Evolutionary conservation across 305 asterid genomes (phyloP), one percentile per base, ranked within the genome.

Genomic region (Fraxinus latifolia): DNA sequence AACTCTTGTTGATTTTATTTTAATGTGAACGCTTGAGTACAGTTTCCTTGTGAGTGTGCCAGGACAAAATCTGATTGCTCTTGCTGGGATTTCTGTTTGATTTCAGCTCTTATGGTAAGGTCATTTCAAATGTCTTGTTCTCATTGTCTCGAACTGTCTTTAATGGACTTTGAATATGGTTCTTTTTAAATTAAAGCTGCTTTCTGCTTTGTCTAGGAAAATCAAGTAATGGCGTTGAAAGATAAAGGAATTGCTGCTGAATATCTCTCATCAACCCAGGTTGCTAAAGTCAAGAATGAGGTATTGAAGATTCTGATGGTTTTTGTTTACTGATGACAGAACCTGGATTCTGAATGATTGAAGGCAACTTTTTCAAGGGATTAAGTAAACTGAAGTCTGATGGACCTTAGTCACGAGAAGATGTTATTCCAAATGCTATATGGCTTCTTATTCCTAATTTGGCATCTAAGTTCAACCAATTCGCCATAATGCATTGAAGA

Each of bases 41-140:
- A 87, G 15, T 83, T 82, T 77, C 31, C 76, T 90, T 91, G 85
- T 79, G 34, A 86, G 77, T 89, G 77, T 89, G 86, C 53, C 88
- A 89, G 97, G 94, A 85, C 37, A 65, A 42, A 25, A 73, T 76
- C 81, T 89, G 88, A 86, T 72, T 65, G 82, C 81, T 84, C 36
- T 53, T 33, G 29, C 81, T 67, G 87, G 74, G 72, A 83, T 78
- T 81, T 78, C 79, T 68, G 29, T 85, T 74, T 77, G 29, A 77
- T 88, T 70, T 79, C 94, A 95, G 99, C 98, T 72, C 92, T 95
- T 42, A 95, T 95, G 98, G 98, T 95, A 77, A 90, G 94, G 77
- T 74, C 53, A 27, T 21, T 80, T 74, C 21, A 33, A 44, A 31
- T 55, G 55, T 76, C 65, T 44, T 33, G 39, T 76, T 83, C 34